Percentiles rank a stretch among this genome's conserved stretches.
Evolutionary conservation across 2,329 filamentous ascomycete species (phyloP).

Genomic region (Penicillium sp.): DNA sequence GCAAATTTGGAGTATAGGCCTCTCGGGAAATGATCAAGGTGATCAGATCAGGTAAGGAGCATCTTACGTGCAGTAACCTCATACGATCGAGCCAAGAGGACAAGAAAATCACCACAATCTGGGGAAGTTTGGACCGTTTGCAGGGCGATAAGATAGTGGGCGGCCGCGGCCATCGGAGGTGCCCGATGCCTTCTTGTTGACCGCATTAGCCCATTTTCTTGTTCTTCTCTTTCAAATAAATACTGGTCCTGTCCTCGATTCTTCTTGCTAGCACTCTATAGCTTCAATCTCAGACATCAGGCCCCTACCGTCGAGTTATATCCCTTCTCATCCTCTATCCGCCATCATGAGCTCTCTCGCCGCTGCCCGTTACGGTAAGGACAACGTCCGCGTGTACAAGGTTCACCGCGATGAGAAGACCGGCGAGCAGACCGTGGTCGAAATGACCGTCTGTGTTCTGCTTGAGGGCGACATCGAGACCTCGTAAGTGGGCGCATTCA

Average conservation of each 20-base stretch:
- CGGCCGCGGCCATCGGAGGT: conserved; percentile 40
- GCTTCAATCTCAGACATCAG: background rate
- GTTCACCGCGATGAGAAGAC: conserved; percentile 76
- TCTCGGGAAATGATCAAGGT: background rate
- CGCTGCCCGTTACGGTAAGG: conserved; percentile 61
- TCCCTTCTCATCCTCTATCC: background rate
- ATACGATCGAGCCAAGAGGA: background rate
- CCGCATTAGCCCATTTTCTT: conserved; percentile 18
- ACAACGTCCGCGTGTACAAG: conserved; percentile 98
- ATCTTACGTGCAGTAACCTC: background rate
- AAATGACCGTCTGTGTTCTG: conserved; percentile 92
- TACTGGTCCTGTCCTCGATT: conserved; percentile 1
- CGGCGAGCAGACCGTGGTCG: conserved; percentile 78
- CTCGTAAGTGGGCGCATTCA: conserved; percentile 54
- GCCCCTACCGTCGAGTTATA: conserved; percentile 7
- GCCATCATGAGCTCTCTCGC: conserved; percentile 37
- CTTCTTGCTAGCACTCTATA: background rate
- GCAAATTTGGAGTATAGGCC: background rate
- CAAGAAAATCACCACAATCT: background rate
- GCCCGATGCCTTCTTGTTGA: conserved; percentile 27
- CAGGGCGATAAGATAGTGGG: conserved; percentile 30
- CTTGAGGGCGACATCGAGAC: conserved; percentile 89
- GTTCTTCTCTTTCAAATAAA: conserved; percentile 13
- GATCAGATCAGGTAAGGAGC: background rate
- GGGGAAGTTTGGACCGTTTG: conserved; percentile 5